Conservation (phyloP, 2,329 filamentous ascomycete genomes). For the Aspergillus fischeri region DNA sequence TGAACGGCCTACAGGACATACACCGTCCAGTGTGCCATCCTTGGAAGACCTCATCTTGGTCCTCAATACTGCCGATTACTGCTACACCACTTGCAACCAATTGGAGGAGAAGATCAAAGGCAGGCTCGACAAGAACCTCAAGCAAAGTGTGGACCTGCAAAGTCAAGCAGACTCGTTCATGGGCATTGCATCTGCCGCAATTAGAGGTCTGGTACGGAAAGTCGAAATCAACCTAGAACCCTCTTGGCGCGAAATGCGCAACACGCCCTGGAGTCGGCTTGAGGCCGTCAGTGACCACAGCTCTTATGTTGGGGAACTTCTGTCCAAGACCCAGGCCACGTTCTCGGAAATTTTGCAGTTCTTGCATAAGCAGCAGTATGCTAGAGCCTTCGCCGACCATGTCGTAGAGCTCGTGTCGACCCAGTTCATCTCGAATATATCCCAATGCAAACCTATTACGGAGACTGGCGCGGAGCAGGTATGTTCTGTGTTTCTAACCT, state of each 20-base stretch:
- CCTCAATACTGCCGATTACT: slow-evolving; percentile 95
- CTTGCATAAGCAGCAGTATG: slow-evolving; percentile 87
- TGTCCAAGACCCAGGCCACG: slow-evolving; percentile 67
- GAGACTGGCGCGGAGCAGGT: slow-evolving; percentile 92
- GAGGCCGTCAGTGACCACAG: slow-evolving; percentile 92
- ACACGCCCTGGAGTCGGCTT: slow-evolving; percentile 91
- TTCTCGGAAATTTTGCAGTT: slow-evolving; percentile 70
- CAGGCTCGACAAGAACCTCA: slow-evolving; percentile 76
- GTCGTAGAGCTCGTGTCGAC: slow-evolving; percentile 82
- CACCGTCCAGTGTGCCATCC: slow-evolving; percentile 47
- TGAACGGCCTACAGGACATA: slow-evolving; percentile 53
- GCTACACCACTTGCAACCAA: slow-evolving; percentile 87
- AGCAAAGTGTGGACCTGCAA: slow-evolving; percentile 75
- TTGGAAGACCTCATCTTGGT: slow-evolving; percentile 79
- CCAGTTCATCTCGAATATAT: slow-evolving; percentile 76
- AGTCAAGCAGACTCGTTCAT: slow-evolving; percentile 94
- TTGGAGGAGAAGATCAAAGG: slow-evolving; percentile 92
- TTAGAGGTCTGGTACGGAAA: slow-evolving; percentile 76
- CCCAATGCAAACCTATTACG: slow-evolving; percentile 83
- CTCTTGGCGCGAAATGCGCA: slow-evolving; percentile 94
- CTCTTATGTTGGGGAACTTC: slow-evolving; percentile 79
- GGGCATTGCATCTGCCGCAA: slow-evolving; percentile 83
- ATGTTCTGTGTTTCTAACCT: slow-evolving; percentile 17
- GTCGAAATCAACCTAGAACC: slow-evolving; percentile 80
- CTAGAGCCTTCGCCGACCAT: slow-evolving; percentile 90